phyloP scores from a whole-genome alignment of 2,329 filamentous ascomycete genomes.

The Coniochaeta pulveracea region DNA sequence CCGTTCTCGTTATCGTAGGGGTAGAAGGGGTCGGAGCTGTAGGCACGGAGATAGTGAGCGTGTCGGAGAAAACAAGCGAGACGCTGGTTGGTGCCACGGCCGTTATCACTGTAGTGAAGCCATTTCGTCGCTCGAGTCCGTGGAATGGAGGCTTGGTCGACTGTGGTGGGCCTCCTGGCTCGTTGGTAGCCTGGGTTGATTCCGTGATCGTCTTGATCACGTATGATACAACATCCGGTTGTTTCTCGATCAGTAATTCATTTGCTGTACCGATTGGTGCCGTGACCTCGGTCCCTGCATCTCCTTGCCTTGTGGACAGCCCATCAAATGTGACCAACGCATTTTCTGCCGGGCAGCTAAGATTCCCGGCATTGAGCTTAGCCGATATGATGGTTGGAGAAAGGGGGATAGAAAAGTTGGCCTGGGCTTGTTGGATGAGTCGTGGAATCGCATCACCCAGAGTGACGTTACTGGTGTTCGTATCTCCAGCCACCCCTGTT shows the following conservation, averaged over 20 bases:
- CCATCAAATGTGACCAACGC: constrained; percentile 77
- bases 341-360: constrained; percentile 80
- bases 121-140: constrained; percentile 5
- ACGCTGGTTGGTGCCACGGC: constrained; percentile 14
- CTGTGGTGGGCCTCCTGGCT: not conserved
- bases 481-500: constrained; percentile 29
- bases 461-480: constrained; percentile 54
- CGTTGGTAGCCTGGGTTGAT: constrained; percentile 2
- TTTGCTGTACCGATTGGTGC: constrained; percentile 6
- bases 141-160: constrained; percentile 6
- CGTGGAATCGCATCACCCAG: constrained; percentile 70
- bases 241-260: not conserved
- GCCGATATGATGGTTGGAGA: constrained; percentile 58
- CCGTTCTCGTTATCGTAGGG: constrained; percentile 14
- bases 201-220: constrained; percentile 1
- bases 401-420: constrained; percentile 68
- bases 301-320: constrained; percentile 23
- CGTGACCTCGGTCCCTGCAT: constrained; percentile 15
- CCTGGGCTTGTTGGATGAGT: constrained; percentile 52
- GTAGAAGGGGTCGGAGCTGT: constrained; percentile 12
- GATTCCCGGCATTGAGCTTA: constrained; percentile 61
- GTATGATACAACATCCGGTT: not conserved
- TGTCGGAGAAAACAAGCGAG: constrained; percentile 20
- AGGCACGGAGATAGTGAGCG: constrained; percentile 14
- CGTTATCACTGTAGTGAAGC: constrained; percentile 13